Evolutionary conservation across 768 basidiomycete species (phyloP).

Genomic region (Kockovaella imperatae): DNA sequence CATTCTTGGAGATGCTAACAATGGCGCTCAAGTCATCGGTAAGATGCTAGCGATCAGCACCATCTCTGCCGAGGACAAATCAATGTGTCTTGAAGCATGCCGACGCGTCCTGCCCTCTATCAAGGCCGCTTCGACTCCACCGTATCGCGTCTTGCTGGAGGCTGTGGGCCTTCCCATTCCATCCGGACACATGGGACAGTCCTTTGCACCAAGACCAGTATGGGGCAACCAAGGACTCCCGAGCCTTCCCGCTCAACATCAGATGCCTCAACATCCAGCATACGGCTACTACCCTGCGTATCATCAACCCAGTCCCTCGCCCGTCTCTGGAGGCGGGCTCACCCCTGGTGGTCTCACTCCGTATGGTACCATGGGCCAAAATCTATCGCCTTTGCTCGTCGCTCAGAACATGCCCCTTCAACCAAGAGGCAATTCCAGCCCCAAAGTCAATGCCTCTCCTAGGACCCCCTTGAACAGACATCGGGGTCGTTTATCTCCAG

Average conservation of each 20-base stretch:
- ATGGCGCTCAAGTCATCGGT: slow-evolving; percentile 64
- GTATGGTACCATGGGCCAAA: slow-evolving; percentile 8
- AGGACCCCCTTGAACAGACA: slow-evolving; percentile 14
- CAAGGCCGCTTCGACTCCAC: slow-evolving; percentile 88
- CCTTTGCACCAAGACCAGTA: too few relatives aligned
- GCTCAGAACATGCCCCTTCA: slow-evolving; percentile 35
- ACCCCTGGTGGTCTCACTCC: not conserved
- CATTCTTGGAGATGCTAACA: slow-evolving; percentile 90
- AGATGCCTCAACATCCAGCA: not conserved
- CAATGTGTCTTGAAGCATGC: slow-evolving; percentile 69
- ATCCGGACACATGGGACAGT: slow-evolving; percentile 17
- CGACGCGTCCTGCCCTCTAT: slow-evolving; percentile 79
- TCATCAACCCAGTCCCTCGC: slow-evolving; percentile 7
- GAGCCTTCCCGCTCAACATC: not conserved
- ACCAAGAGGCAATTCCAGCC: slow-evolving; percentile 16
- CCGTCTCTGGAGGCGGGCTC: slow-evolving; percentile 1
- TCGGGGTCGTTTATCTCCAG: slow-evolving; percentile 31
- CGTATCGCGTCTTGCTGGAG: slow-evolving; percentile 85
- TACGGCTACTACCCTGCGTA: slow-evolving; percentile 3
- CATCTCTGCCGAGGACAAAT: slow-evolving; percentile 64
- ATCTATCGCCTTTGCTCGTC: slow-evolving; percentile 28
- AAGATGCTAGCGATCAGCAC: slow-evolving; percentile 85
- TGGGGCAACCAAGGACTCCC: not conserved
- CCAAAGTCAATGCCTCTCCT: slow-evolving; percentile 9
- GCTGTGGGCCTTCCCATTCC: slow-evolving; percentile 81